A percentile compares a stretch with the other conserved stretches of the same genome.
phyloP scores from a whole-genome alignment of 2,329 filamentous ascomycete genomes.

The Pseudogymnoascus pannorum region DNA sequence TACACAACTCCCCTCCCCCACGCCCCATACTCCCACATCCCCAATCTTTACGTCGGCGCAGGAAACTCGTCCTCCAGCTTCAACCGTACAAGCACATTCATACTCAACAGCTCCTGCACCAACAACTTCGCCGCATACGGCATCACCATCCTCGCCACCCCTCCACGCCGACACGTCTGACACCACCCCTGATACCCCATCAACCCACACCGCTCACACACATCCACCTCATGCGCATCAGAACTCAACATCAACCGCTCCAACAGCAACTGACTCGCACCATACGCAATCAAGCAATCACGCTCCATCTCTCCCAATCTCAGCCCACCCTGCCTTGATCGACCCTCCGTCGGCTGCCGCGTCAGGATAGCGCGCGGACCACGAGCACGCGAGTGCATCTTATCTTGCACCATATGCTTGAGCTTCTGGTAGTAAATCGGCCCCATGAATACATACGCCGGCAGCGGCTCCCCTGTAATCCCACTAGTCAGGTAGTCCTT shows the following conservation, averaged over 20 bases:
- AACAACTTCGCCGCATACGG: constrained; percentile 95
- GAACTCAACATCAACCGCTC: constrained; percentile 93
- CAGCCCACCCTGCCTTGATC: constrained; percentile 84
- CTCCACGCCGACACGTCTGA: constrained; percentile 68
- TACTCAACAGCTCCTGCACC: constrained; percentile 91
- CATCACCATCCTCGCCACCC: constrained; percentile 89
- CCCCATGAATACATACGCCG: constrained; percentile 96
- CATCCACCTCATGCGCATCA: constrained; percentile 83
- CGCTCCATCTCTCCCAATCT: constrained; percentile 98
- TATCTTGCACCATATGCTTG: constrained; percentile 99
- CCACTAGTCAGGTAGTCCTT: constrained; percentile 96
- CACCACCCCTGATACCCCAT: constrained; percentile 96
- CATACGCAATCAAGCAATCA: constrained; percentile 95
- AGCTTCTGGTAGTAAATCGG: constrained; percentile 99
- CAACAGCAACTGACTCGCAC: constrained; percentile 82
- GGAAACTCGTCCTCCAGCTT: constrained; percentile 94
- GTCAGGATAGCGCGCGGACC: constrained; percentile 89
- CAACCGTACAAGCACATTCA: constrained; percentile 94
- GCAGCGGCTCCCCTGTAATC: constrained; percentile 87
- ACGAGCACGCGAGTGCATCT: constrained; percentile 93
- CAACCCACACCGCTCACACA: constrained; percentile 88
- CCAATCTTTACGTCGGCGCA: neutral
- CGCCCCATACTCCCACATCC: neutral
- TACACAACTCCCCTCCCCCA: neutral
- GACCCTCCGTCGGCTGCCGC: constrained; percentile 90